Base-by-base conservation (phyloP, 2,329 filamentous ascomycete genomes). In the Fusarium verticillioides region DNA sequence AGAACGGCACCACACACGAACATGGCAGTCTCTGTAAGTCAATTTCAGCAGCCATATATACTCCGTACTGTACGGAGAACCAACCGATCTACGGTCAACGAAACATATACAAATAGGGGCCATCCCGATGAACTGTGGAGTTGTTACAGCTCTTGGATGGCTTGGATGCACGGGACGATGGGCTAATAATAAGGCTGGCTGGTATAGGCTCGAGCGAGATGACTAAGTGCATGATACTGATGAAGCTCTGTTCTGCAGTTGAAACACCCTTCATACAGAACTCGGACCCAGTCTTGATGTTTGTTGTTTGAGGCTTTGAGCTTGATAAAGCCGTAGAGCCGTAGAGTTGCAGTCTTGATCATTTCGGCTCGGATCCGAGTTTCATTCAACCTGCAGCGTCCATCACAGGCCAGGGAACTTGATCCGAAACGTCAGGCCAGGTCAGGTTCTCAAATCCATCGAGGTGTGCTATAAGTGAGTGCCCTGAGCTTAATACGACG, bases 211-310 rank as follows among this genome's bases (percentile, higher is more conserved):
- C 68, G 50, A 60, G 60, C 66, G 63, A 70, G 56, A 63, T 63
- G 64, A 47, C 50, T 37, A 42, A 36, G 36, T 65, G 66, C 66
- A 70, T 69, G 40, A 56, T 47, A 70, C 63, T 54, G 61, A 65
- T 50, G 60, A 71, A 60, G 54, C 58, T 52, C n/a, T 32, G 34
- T 49, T 40, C 34, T 49, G 26, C 28, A 54, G 58, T 71, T 66
- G 71, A 73, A 73, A 74, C 71, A 53, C 56, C 59, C 53, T 65
- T 73, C 70, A 71, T 49, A 68, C 68, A 70, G 36, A 50, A 49
- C 52, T 28, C 37, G 46, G 54, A 42, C 46, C 63, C 49, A 54
- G 36, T 40, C 46, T n/a, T 23, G 26, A 57, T 61, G 64, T 62
- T 69, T 59, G 36, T 30, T 56, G 63, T 64, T 64, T 62, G 26